Base-by-base conservation (phyloP, 306 rosid species). In the Lablab purpureus region DNA sequence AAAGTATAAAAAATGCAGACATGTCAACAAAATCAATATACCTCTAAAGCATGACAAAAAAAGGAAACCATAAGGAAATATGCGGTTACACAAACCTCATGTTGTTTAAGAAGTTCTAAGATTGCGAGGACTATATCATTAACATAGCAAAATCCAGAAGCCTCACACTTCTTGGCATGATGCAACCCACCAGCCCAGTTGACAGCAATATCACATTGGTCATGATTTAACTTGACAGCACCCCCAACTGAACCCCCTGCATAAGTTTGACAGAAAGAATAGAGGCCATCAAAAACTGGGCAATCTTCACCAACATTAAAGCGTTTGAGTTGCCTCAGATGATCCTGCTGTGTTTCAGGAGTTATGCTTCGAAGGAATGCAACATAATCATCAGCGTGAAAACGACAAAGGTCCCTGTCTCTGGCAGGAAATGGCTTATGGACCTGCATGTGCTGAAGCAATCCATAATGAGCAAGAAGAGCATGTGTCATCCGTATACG, bases 221-320 rank as follows among this genome's bases (percentile, higher is more conserved):
- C 94, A 66, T 92, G 97, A 40, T 90, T 92, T 47, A 92, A 86
- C 86, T 92, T 92, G 56, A 92, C 89, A 17, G 97, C 92, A 64
- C 97, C 97, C 73, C 97, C 97, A 82, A 92, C 97, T n/a, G 97
- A 92, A 52, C 97, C 97, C 55, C 97, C 97, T 11, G 95, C 95
- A 78, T 89, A 90, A 60, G 97, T 92, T 81, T 92, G 97, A 84
- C 97, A 92, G 52, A 88, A 92, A 55, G 92, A 86, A 79, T 90
- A 92, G 40, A 92, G 88, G 22, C 97, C 97, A 86, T 92, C 97
- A 79, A 92, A 92, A 30, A 92, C 95, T 7, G 97, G 97, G 71
- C 97, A 92, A 55, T 92, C 97, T 81, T 92, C 97, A 8, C 97
- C 97, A 28, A 92, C 97, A 84, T 92, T 92, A 85, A 92, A 92